Percentiles rank a stretch among this genome's conserved stretches.
These are phyloP conservation scores for Botrytis hyacinthi DNA, from an alignment of 2,329 filamentous ascomycete species.

Conservation along the genomic window DNA sequence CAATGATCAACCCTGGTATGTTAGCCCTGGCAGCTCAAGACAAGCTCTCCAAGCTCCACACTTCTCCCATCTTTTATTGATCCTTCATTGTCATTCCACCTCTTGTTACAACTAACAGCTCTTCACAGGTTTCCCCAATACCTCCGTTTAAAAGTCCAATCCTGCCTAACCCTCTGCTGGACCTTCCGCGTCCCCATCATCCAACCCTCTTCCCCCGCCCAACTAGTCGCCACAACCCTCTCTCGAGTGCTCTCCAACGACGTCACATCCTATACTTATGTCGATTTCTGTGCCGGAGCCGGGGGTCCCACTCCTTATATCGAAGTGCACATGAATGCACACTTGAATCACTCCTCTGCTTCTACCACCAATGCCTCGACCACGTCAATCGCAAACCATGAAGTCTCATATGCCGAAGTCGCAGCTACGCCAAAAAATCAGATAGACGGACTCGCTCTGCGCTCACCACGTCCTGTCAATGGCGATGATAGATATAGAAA, in stretches of 20 bases:
- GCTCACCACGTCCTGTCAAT: constrained; percentile 30
- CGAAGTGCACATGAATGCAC: constrained; percentile 56
- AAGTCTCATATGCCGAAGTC: constrained; percentile 9
- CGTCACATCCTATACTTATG: constrained; percentile 57
- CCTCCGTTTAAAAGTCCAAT: constrained; percentile 63
- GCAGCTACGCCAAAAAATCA: constrained; percentile 8
- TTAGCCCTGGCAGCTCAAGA: constrained; percentile 19
- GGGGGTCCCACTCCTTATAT: constrained; percentile 69
- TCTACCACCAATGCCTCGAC: constrained; percentile 23
- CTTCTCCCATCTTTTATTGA: not conserved
- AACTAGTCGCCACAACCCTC: constrained; percentile 59
- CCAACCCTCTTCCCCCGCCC: constrained; percentile 56
- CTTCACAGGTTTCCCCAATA: constrained; percentile 60
- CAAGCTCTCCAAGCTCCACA: not conserved
- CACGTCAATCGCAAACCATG: not conserved
- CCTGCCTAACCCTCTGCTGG: constrained; percentile 64
- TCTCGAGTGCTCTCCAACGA: constrained; percentile 48
- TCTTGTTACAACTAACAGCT: not conserved
- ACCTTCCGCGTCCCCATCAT: constrained; percentile 56
- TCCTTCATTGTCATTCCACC: not conserved
- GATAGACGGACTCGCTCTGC: constrained; percentile 25
- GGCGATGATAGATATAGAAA: constrained; percentile 31
- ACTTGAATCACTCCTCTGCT: constrained; percentile 34
- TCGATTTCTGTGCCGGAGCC: constrained; percentile 75
- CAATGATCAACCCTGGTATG: constrained; percentile 63